Evolutionary conservation across 2,329 filamentous ascomycete genomes (phyloP), one percentile per base, ranked within the genome.

Genomic region (Colletotrichum lupini): DNA sequence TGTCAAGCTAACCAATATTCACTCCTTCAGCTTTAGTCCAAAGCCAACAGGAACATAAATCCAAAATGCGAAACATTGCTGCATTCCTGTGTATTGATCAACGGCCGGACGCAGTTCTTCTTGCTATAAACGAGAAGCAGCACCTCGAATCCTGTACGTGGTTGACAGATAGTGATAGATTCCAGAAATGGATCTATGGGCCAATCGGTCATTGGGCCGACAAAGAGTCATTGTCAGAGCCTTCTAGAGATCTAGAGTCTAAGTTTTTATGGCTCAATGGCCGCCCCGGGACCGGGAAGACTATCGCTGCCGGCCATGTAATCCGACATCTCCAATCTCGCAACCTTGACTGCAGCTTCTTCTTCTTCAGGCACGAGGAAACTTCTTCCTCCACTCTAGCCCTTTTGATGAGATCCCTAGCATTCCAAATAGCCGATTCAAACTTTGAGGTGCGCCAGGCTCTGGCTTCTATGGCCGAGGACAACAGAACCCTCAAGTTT

Each of bases 231-330:
- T 52, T 22, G 16, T 22, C 6, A 22, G 46, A 52, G 46, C 14
- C 46, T 52, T 16, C 46, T 4, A 52, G 7, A 8, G 46, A 22
- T 19, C 46, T 22, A 16, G 6, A 14, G 16, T 19, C 19, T 4
- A 52, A 22, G 46, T 5, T 2, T 8, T 52, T 52, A 5, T 52
- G 79, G 79, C 76, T 81, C 30, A 77, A 75, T 11, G 79, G 77
- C 14, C 75, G 75, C 30, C 79, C 79, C 3, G 79, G 75, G 1
- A 75, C 76, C 19, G 79, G 78, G 16, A 81, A 80, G 62, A 76
- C 78, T 2, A 76, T 79, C 5, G 69, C 76, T 4, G 68, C 78
- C 2, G 76, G 76, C 0, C 77, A 78, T 63, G 74, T 80, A 19
- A 73, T 80, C 49, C 67, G 58, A 30, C 75, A 78, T 52, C 74